A percentile compares a stretch with the other conserved stretches of the same genome.
Evolutionary conservation across 176 grass and related monocot genomes (phyloP).

Genomic region (Carex pumila): DNA sequence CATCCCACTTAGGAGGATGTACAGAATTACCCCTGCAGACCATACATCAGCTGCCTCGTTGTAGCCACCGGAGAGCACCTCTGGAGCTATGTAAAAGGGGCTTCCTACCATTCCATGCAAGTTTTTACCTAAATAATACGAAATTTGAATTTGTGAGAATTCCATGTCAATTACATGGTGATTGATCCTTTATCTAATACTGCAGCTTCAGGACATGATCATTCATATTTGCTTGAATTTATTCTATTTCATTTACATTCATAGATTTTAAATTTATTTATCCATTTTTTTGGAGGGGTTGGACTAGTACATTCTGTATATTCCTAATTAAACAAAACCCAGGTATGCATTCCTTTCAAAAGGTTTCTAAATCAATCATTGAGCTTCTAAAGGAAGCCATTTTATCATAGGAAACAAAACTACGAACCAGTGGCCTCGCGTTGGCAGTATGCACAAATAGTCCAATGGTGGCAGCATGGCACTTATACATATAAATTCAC

Average conservation of each 20-base stretch:
- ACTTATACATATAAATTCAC: background rate
- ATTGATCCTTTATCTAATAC: background rate
- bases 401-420: background rate
- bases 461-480: background rate
- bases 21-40: conserved; percentile 83
- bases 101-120: conserved; percentile 88
- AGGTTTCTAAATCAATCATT: background rate
- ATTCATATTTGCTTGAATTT: background rate
- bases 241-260: background rate
- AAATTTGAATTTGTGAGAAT: background rate
- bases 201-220: background rate
- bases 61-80: conserved; percentile 83
- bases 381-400: background rate
- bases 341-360: background rate
- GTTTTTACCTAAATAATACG: conserved; percentile 51
- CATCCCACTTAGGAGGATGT: conserved; percentile 89
- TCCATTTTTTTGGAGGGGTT: background rate
- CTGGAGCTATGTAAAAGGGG: conserved; percentile 92
- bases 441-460: background rate
- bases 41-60: conserved; percentile 88
- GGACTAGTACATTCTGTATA: background rate
- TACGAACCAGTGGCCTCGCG: background rate
- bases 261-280: background rate
- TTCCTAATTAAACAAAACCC: background rate
- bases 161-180: background rate